Evolutionary conservation across 257 asterid genomes (phyloP).

Genomic region (Rhazya stricta): DNA sequence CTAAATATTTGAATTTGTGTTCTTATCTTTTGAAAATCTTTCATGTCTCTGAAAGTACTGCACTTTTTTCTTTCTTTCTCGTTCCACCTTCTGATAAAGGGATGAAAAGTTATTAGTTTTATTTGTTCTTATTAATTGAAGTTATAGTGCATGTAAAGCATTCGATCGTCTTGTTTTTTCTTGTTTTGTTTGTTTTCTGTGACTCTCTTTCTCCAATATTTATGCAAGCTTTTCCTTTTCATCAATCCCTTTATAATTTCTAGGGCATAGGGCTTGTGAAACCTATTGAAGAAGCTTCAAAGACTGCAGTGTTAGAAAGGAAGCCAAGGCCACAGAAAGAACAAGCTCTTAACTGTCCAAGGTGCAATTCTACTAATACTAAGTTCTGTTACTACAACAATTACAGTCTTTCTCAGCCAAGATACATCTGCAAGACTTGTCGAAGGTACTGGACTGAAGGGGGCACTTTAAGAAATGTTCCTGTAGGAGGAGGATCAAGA

Average conservation of each 20-base stretch:
- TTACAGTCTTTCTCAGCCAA: conserved; percentile 76
- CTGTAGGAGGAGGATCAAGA: conserved; percentile 87
- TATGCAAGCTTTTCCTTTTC: conserved; percentile 13
- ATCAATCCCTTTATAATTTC: background rate
- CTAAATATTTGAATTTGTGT: conserved; percentile 28
- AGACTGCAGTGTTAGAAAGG: conserved; percentile 22
- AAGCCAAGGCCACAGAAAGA: conserved; percentile 69
- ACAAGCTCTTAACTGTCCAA: conserved; percentile 65
- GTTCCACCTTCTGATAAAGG: conserved; percentile 38
- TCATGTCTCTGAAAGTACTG: conserved; percentile 20
- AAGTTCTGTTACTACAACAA: conserved; percentile 89
- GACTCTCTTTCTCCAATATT: conserved; percentile 11
- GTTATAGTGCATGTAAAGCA: conserved; percentile 4
- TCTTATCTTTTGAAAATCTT: conserved; percentile 17
- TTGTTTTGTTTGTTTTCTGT: conserved; percentile 29
- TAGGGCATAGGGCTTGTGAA: conserved; percentile 47
- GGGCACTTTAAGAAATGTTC: conserved; percentile 70
- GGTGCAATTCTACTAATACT: conserved; percentile 80
- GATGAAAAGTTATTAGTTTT: conserved; percentile 15
- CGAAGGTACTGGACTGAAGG: conserved; percentile 91
- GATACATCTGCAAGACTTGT: conserved; percentile 84
- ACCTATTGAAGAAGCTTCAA: conserved; percentile 32
- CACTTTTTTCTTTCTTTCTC: conserved; percentile 14
- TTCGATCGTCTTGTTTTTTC: conserved; percentile 1
- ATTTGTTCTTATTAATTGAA: conserved; percentile 26